Percentiles rank a stretch among this genome's conserved stretches.
phyloP scores from a whole-genome alignment of 441 rosid genomes.

The Aquilaria agallochum region DNA sequence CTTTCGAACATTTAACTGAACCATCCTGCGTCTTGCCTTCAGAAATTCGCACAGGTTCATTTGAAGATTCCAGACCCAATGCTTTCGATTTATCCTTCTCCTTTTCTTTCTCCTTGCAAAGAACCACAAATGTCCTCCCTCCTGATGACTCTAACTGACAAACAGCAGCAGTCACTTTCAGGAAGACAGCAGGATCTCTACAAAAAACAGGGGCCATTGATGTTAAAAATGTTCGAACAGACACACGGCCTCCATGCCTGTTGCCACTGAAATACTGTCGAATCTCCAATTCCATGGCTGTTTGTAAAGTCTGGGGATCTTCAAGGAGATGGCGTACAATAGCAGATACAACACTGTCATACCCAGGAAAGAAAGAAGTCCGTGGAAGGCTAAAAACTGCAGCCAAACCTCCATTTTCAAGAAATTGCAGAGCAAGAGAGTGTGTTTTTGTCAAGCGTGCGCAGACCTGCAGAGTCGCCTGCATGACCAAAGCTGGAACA shows the following conservation, averaged over 20 bases:
- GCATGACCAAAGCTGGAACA: constrained; percentile 90
- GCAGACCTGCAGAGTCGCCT: constrained; percentile 94
- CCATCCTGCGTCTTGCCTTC: constrained; percentile 83
- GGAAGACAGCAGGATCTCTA: constrained; percentile 86
- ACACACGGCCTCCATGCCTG: constrained; percentile 71
- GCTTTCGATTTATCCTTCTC: constrained; percentile 68
- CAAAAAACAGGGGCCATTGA: constrained; percentile 91
- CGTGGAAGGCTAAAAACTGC: constrained; percentile 84
- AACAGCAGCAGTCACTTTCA: constrained; percentile 80
- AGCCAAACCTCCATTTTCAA: constrained; percentile 80
- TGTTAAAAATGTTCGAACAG: constrained; percentile 68
- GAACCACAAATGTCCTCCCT: constrained; percentile 75
- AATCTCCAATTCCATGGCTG: constrained; percentile 97
- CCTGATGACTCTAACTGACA: constrained; percentile 94
- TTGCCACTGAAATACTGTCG: constrained; percentile 75
- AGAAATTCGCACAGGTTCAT: constrained; percentile 66
- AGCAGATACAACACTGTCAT: constrained; percentile 85
- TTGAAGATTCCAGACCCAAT: constrained; percentile 51
- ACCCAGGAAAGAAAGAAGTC: constrained; percentile 87
- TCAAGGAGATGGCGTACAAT: constrained; percentile 92
- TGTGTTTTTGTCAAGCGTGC: constrained; percentile 89
- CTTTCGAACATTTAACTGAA: constrained; percentile 70
- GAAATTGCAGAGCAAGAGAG: constrained; percentile 76
- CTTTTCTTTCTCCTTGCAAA: constrained; percentile 78
- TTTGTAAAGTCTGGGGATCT: constrained; percentile 96